Conservation (phyloP, 495 filamentous ascomycete species). For the Poronia punctata region DNA sequence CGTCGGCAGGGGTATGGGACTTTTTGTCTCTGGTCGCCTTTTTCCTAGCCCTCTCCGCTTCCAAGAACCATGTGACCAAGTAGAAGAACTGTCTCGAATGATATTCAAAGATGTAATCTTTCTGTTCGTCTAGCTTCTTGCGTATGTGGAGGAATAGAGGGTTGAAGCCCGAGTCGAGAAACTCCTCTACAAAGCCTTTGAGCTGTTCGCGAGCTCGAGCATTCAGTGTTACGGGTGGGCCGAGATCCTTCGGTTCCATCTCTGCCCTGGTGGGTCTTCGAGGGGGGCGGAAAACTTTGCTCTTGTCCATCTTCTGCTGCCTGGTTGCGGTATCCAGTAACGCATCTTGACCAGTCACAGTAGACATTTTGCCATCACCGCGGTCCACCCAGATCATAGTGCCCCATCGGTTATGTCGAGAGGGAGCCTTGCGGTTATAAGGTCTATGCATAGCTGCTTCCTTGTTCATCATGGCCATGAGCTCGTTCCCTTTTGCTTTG, state of each 20-base stretch:
- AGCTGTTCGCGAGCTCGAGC: constrained; percentile 63
- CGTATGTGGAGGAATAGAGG: constrained; percentile 82
- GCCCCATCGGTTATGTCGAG: constrained; percentile 88
- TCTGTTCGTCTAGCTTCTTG: constrained; percentile 85
- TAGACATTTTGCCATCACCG: constrained; percentile 71
- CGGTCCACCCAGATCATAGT: constrained; percentile 97
- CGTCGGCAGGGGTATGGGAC: constrained; percentile 42
- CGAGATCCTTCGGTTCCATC: constrained; percentile 65
- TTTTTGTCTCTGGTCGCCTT: constrained; percentile 44
- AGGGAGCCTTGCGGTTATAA: constrained; percentile 73
- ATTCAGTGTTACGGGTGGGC: constrained; percentile 60
- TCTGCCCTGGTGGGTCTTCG: constrained; percentile 55
- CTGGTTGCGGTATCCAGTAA: constrained; percentile 65
- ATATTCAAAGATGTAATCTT: constrained; percentile 65
- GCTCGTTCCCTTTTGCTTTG: constrained; percentile 62
- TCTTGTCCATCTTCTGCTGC: constrained; percentile 81
- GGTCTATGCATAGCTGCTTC: constrained; percentile 74
- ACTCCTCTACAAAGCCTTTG: constrained; percentile 80
- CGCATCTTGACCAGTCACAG: constrained; percentile 80
- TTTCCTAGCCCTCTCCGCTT: constrained; percentile 75
- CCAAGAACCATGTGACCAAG: constrained; percentile 87
- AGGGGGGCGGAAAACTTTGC: constrained; percentile 85
- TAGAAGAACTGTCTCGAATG: constrained; percentile 87
- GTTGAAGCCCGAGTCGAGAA: constrained; percentile 93
- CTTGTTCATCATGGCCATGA: constrained; percentile 64